Conservation (phyloP, 345 rosid genomes). For the Gynandropsis gynandra region DNA sequence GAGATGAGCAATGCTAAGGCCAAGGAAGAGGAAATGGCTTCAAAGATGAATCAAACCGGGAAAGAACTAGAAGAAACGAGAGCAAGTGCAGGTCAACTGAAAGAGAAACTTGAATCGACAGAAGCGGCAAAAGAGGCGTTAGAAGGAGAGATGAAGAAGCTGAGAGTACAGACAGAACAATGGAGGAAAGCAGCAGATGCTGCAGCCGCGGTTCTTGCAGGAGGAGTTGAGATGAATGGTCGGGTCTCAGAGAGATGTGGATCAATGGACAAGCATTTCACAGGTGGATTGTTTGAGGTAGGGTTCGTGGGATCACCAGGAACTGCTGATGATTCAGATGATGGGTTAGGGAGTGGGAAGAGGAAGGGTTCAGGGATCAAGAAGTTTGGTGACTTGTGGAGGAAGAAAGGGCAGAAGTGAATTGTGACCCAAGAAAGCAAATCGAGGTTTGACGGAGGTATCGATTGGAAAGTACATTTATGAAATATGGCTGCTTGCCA, state of each 20-base stretch:
- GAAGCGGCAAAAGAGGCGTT: constrained; percentile 52
- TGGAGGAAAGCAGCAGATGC: constrained; percentile 96
- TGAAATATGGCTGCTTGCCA: constrained; percentile 27
- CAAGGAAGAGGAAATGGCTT: constrained; percentile 42
- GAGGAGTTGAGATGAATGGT: constrained; percentile 53
- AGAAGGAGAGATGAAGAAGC: constrained; percentile 68
- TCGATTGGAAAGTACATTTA: too few species aligned
- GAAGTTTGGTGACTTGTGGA: constrained; percentile 84
- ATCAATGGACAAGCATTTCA: constrained; percentile 70
- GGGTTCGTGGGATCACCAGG: constrained; percentile 49
- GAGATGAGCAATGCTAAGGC: constrained; percentile 33
- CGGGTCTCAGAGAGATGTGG: constrained; percentile 42
- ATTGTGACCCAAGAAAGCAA: constrained; percentile 15
- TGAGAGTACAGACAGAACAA: constrained; percentile 79
- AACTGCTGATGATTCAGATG: constrained; percentile 47
- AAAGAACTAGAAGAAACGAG: constrained; percentile 52
- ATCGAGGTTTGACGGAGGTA: neutral
- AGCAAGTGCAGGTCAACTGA: constrained; percentile 30
- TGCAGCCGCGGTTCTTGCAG: constrained; percentile 72
- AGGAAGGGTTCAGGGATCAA: constrained; percentile 61
- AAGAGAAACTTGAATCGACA: constrained; percentile 42
- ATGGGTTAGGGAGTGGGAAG: constrained; percentile 55
- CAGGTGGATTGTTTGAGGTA: constrained; percentile 35
- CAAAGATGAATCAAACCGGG: constrained; percentile 34
- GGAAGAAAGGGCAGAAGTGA: constrained; percentile 59